Evolutionary conservation across 495 filamentous ascomycete genomes (phyloP).

Genomic region (Thermothielavioides terrestris): DNA sequence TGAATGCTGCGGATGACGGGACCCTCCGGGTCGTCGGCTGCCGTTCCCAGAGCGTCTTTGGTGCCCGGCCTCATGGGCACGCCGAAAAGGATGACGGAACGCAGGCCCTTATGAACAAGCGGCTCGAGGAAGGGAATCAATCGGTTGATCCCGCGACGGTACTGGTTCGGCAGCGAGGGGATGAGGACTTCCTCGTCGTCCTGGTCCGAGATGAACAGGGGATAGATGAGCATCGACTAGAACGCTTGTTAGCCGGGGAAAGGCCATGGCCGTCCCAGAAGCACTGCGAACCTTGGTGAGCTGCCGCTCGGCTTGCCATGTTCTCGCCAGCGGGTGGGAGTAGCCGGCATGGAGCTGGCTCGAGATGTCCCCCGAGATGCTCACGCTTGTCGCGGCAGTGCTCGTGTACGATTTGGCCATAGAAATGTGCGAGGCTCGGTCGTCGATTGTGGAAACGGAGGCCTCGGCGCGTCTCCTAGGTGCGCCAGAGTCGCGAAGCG

Average conservation of each 20-base stretch:
- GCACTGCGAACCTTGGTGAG: constrained; percentile 70
- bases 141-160: constrained; percentile 79
- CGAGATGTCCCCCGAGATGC: constrained; percentile 84
- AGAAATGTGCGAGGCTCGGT: constrained; percentile 57
- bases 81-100: constrained; percentile 90
- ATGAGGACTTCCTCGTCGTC: constrained; percentile 88
- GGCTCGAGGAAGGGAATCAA: constrained; percentile 76
- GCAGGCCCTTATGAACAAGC: constrained; percentile 77
- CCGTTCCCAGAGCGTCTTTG: constrained; percentile 89
- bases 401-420: constrained; percentile 70
- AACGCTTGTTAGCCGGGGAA: constrained; percentile 5
- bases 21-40: constrained; percentile 85
- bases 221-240: constrained; percentile 96
- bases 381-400: constrained; percentile 87
- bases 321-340: constrained; percentile 77
- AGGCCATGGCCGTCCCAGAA: background rate
- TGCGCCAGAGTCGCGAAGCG: constrained; percentile 50
- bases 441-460: constrained; percentile 46
- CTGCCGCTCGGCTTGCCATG: constrained; percentile 95
- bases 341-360: constrained; percentile 95
- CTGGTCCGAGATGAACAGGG: constrained; percentile 89
- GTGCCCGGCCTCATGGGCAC: constrained; percentile 69
- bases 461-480: constrained; percentile 34
- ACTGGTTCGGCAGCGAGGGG: constrained; percentile 79
- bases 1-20: constrained; percentile 83